Evolutionary conservation across 352 stramenopile genomes (phyloP), one percentile per base, ranked within the genome.

Genomic region (Pythium vanterpoolii): DNA sequence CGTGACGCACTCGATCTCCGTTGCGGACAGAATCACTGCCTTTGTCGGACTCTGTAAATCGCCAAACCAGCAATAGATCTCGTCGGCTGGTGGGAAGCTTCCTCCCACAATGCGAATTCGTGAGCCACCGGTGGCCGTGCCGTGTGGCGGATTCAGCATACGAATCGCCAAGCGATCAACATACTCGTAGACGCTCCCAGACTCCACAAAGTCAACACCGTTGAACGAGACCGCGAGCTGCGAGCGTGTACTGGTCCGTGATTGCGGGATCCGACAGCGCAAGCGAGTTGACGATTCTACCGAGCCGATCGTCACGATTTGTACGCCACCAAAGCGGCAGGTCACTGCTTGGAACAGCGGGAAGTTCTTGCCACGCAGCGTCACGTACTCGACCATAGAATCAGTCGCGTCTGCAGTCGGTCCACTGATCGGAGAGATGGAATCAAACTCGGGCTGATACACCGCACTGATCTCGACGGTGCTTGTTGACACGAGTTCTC

Each of bases 201-300:
- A 63, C 8, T 66, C 39, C 1, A 81, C 44, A 46, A 83, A 90
- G 39, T 93, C 79, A 1, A 77, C 64, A 2, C 64, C 62, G 59
- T 96, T 91, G 42, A 94, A 89, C 0, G 79, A 89, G 13, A 96
- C 49, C 0, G 66, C 52, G 39, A 89, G 19, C 1, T 57, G 19
- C 10, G 75, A 68, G 5, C 40, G 45, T n/a, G 56, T 66, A 8
- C 66, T 47, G 1, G 68, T 52, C 16, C 43, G 30, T 0, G 69
- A 69, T 0, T 42, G 26, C 14, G 81, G 81, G 9, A 90, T 72
- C 2, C 64, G 54, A 27, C 80, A 90, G 10, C 61, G 73, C 4
- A 87, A 13, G 26, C 57, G 58, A 13, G 74, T 73, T 0, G 53
- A 49, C 31, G 39, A 77, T 19, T 76, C 52, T 45, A 83, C 83